Conservation (phyloP, 768 basidiomycete species). For the Fistulinella prunicolor region DNA sequence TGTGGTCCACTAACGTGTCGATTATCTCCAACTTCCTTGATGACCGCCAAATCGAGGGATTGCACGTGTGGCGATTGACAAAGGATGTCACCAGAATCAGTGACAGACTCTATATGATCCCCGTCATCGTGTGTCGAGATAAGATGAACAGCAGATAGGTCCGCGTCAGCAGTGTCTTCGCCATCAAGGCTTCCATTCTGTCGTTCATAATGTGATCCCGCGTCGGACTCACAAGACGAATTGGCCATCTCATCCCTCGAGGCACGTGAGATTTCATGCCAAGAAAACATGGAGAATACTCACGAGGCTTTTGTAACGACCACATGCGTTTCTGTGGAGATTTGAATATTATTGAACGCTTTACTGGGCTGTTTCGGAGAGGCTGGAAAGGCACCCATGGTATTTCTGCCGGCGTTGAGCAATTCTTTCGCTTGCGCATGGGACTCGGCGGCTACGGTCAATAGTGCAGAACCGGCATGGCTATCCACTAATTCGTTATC, state of each 20-base stretch:
- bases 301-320: not conserved
- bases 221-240: not conserved
- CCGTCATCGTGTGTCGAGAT: not conserved
- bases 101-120: not conserved
- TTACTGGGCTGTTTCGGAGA: not conserved
- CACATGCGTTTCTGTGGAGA: not conserved
- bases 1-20: not conserved
- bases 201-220: not conserved
- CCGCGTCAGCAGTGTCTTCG: not conserved
- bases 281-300: not conserved
- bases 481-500: not conserved
- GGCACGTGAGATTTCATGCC: not conserved
- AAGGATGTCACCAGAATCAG: not conserved
- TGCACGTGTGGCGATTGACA: not conserved
- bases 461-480: not conserved
- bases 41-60: not conserved
- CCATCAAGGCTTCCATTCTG: not conserved
- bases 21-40: not conserved
- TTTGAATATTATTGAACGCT: not conserved
- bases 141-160: not conserved
- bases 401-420: not conserved
- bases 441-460: not conserved
- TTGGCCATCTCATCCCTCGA: not conserved
- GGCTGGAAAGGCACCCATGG: not conserved
- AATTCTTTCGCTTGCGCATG: not conserved